A percentile compares a stretch with the other conserved stretches of the same genome.
Evolutionary conservation across 768 basidiomycete species (phyloP).

Genomic region (Tylopilus sp.): DNA sequence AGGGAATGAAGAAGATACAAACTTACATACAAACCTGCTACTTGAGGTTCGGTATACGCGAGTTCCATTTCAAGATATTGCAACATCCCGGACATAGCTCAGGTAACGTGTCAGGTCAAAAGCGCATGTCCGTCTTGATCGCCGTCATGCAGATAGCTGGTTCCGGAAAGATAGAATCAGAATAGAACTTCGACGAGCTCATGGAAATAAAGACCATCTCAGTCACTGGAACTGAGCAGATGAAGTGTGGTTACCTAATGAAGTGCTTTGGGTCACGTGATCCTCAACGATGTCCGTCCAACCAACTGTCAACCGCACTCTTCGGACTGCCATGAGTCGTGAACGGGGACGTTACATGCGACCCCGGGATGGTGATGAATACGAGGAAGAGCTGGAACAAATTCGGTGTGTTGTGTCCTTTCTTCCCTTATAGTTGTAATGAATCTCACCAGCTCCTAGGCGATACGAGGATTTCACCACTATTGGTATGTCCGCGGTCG

Average conservation of each 20-base stretch:
- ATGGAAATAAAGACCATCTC: no score
- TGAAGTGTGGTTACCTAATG: no score
- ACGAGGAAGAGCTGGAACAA: constrained; percentile 65
- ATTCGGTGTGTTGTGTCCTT: constrained; percentile 45
- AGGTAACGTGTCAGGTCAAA: constrained; percentile 12
- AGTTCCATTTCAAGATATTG: constrained; percentile 12
- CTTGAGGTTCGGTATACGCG: constrained; percentile 1
- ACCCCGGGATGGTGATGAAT: constrained; percentile 35
- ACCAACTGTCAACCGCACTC: background rate
- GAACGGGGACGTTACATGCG: constrained; percentile 23
- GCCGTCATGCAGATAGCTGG: constrained; percentile 12
- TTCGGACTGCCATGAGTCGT: constrained; percentile 19
- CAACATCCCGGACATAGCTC: background rate
- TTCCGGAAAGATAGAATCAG: constrained; percentile 9
- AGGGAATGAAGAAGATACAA: constrained; percentile 1
- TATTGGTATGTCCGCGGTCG: constrained; percentile 58
- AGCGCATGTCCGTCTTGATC: constrained; percentile 26
- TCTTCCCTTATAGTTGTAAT: background rate
- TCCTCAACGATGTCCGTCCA: background rate
- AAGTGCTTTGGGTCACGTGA: no score
- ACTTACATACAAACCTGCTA: constrained; percentile 16
- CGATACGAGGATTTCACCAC: constrained; percentile 96
- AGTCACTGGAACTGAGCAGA: no score
- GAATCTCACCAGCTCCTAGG: constrained; percentile 39
- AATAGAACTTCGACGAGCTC: constrained; percentile 4